Base-by-base conservation (phyloP, 768 basidiomycete genomes). In the Cantharellus cinnabarinus region DNA sequence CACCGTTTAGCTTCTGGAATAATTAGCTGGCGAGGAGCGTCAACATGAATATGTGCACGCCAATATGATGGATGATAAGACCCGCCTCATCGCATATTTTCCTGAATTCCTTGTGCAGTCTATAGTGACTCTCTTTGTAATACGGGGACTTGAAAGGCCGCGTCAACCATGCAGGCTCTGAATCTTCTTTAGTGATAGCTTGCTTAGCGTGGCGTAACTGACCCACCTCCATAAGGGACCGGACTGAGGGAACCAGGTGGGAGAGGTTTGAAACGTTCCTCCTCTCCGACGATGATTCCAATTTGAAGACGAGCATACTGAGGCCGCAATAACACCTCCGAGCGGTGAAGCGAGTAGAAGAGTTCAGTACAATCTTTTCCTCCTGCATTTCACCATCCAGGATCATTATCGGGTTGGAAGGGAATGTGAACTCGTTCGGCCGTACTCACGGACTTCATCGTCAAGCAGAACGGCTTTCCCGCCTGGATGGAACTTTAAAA, bases 341-440 rank as follows among this genome's bases (percentile, higher is more conserved):
- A 78, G 38, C 87, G 77, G 68, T 94, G 90, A 57, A 93, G 76
- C 4, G 83, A 81, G 62, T 85, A 93, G 76, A 93, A 93, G 2
- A 77, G 76, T 41, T 85, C 73, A 3, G 89, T 90, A 0, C 82
- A 80, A 63, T 85, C 83, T 67, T 82, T 73, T 35, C 83, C 83
- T 58, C 85, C 87, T 75, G 10, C 29, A 48, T 48, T 48, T 48
- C 44, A 48, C 20, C 20, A 29, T 29, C 20, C 20, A 29, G 20
- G 20, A 29, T 29, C 1, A 29, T 29, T 29, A 29, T 29, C 20
- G 20, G 1, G 29, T 48, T 48, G 44, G 44, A 10, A 48, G 44
- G 10, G 44, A 10, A 48, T 10, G 29, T 10, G 29, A 48, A 52
- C 48, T 39, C 4, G 56, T 10, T 4, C 5, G 38, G 42, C 38